Base-by-base conservation (phyloP, 768 basidiomycete genomes). In the Russula foetens region DNA sequence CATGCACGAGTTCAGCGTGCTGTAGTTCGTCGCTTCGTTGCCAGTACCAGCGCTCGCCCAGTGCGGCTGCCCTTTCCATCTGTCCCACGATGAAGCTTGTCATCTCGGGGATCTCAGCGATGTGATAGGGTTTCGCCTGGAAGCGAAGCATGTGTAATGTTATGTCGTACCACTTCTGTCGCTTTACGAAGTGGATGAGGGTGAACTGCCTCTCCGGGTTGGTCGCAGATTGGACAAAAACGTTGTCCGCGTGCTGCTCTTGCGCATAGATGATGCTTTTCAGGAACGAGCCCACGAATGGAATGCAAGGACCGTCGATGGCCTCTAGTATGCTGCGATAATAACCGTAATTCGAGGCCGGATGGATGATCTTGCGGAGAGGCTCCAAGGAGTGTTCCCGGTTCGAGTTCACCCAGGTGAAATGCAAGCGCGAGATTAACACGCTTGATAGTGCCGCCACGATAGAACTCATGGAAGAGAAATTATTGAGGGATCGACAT, bases 401-500 rank as follows among this genome's bases (percentile, higher is more conserved):
- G 38, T 73, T 73, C 44, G 83, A 80, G 64, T 84, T 83, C n/a
- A 78, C 80, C 87, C 84, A 88, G 11, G 85, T 86, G 48, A 85
- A 69, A 58, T 79, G 79, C 31, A 86, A 73, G 35, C 80, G 79
- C 11, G 77, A 75, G 56, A 88, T 75, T 19, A 80, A 81, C 23
- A 77, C 77, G 66, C 82, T 83, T 0, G 84, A 82, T 51, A 90
- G 75, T 4, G 81, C 85, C 33, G 77, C 81, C 62, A 83, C 76
- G 62, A 90, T 79, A 4, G 86, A 82, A 65, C 83, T 81, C 81
- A 86, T 79, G 0, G 85, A 83, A 41, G 83, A 77, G 62, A 83
- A 83, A 69, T 89, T 89, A 69, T 82, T 81, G 67, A 87, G 70
- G 14, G 71, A 66, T 38, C 77, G 79, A 71, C 84, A 88, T 79